Evolutionary conservation across 2,329 filamentous ascomycete species (phyloP), one percentile per base, ranked within the genome.

Genomic region (Orbilia oligospora): DNA sequence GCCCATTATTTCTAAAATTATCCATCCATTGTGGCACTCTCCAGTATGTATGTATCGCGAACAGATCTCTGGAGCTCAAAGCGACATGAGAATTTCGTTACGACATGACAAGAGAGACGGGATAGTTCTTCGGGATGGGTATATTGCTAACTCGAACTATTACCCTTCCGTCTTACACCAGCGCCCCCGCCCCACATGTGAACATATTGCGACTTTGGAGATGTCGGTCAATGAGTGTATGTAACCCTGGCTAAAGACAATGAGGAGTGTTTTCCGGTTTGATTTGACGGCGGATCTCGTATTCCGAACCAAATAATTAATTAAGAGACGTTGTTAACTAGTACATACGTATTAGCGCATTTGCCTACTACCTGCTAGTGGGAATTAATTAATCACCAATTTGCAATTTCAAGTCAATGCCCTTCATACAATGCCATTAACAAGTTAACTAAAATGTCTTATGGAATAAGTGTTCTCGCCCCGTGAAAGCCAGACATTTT

Each of bases 1-100:
- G 67, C 73, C 73, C 61, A 53, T 63, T 77, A 67, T 66, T 77
- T 64, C 73, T 77, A 77, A 71, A 77, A 77, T 77, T 77, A 77
- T 69, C 73, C 67, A 20, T 53, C 16, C n/a, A 63, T 61, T 71
- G 73, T 77, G 73, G 73, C 73, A 77, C 73, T 77, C 67, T 64
- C 41, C 41, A 58, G 61, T 49, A 38, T 27, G 24, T 30, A 30
- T 6, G n/a, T 55, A 53, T 71, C 73, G 49, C 38, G 41, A 64
- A 63, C 27, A 38, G 51, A 51, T 41, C 20, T 61, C 56, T 71
- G 67, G 73, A 77, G 73, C 73, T 77, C 73, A 65, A 77, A 71
- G 67, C 65, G 67, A 69, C 73, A 77, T 71, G 73, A 77, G 67
- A 51, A 77, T 63, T 67, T 67, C 73, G 36, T 65, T 51, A 77